phyloP scores from a whole-genome alignment of 2,329 filamentous ascomycete genomes.

The Arthroderma uncinatum region DNA sequence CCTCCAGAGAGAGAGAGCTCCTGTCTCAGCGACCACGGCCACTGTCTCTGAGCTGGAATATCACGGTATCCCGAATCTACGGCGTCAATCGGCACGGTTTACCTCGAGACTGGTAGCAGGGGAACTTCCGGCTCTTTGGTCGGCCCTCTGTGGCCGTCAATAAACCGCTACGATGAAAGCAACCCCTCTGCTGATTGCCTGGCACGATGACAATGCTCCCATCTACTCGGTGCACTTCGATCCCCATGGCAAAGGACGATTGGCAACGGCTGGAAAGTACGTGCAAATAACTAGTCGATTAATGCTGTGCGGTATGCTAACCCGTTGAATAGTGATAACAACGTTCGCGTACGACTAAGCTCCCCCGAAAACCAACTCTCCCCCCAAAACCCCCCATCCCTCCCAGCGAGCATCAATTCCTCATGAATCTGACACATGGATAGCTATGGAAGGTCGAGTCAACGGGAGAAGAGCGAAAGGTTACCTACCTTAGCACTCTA shows the following conservation, averaged over 20 bases:
- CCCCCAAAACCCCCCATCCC: slow-evolving; percentile 11
- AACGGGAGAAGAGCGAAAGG: slow-evolving; percentile 73
- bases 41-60: background rate
- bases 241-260: slow-evolving; percentile 74
- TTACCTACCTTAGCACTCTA: slow-evolving; percentile 84
- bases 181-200: slow-evolving; percentile 90
- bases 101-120: background rate
- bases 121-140: background rate
- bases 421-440: slow-evolving; percentile 23
- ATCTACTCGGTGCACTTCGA: slow-evolving; percentile 98
- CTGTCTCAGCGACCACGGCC: background rate
- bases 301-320: slow-evolving; percentile 9
- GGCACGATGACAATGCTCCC: slow-evolving; percentile 94
- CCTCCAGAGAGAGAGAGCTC: background rate
- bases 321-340: slow-evolving; percentile 56
- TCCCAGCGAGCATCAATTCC: slow-evolving; percentile 7
- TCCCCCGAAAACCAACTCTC: too few species aligned
- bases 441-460: slow-evolving; percentile 86
- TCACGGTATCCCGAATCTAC: background rate
- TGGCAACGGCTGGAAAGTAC: slow-evolving; percentile 80
- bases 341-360: slow-evolving; percentile 62
- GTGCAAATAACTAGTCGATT: slow-evolving; percentile 14
- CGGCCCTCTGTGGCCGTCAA: slow-evolving; percentile 4
- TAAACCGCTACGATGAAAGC: slow-evolving; percentile 63
- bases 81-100: background rate